Conservation (phyloP, 2,329 filamentous ascomycete genomes). For the Cladosporium sp. region DNA sequence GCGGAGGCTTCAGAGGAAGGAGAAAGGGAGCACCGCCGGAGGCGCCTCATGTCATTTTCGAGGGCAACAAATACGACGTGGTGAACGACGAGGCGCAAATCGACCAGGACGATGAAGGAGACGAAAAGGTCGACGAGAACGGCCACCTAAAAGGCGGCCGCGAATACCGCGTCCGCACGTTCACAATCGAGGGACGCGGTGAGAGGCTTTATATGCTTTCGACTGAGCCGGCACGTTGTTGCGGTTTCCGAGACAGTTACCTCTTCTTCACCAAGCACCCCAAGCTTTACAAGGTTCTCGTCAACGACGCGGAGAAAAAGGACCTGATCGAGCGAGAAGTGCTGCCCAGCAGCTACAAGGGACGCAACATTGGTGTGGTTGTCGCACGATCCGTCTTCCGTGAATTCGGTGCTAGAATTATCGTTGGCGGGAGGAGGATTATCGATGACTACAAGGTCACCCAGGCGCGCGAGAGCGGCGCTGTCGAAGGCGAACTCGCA, state of each 20-base stretch:
- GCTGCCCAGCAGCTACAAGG: slow-evolving; percentile 98
- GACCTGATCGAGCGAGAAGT: slow-evolving; percentile 94
- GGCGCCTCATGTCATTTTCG: slow-evolving; percentile 79
- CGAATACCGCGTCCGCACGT: slow-evolving; percentile 93
- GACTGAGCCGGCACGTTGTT: slow-evolving; percentile 92
- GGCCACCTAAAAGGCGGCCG: slow-evolving; percentile 80
- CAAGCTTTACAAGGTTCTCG: slow-evolving; percentile 95
- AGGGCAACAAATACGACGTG: slow-evolving; percentile 88
- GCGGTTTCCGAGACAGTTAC: slow-evolving; percentile 96
- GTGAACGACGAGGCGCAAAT: slow-evolving; percentile 88
- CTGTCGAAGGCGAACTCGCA: slow-evolving; percentile 83
- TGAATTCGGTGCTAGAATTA: slow-evolving; percentile 91
- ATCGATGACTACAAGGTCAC: slow-evolving; percentile 86
- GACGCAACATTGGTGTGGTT: slow-evolving; percentile 92
- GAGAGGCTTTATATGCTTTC: slow-evolving; percentile 96
- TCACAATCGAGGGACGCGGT: slow-evolving; percentile 81
- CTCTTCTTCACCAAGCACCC: slow-evolving; percentile 98
- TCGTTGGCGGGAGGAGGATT: slow-evolving; percentile 85
- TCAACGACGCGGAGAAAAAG: slow-evolving; percentile 94
- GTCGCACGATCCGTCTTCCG: slow-evolving; percentile 95
- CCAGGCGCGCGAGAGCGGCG: slow-evolving; percentile 72
- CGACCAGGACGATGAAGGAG: slow-evolving; percentile 82
- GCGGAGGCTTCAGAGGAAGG: slow-evolving; percentile 70
- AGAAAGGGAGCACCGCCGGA: slow-evolving; percentile 71
- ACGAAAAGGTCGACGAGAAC: slow-evolving; percentile 88